Evolutionary conservation across 345 rosid genomes (phyloP).

Genomic region (Draba incana): DNA sequence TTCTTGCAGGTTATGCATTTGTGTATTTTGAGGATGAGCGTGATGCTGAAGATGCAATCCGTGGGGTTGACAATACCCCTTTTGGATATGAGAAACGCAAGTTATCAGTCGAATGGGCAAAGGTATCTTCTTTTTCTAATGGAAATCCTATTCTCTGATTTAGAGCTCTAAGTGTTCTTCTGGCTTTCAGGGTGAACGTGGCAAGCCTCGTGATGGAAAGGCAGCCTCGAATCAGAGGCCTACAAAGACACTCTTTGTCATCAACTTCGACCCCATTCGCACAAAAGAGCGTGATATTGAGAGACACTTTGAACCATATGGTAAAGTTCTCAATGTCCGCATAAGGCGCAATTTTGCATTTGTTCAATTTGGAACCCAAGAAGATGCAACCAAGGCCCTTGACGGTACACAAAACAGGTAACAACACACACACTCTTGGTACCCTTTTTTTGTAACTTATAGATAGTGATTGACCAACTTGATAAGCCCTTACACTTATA

Average conservation of each 20-base stretch:
- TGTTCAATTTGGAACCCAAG: constrained; percentile 80
- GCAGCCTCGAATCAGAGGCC: constrained; percentile 65
- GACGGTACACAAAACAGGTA: constrained; percentile 79
- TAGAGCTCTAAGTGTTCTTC: constrained; percentile 15
- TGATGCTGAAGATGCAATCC: constrained; percentile 87
- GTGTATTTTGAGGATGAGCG: constrained; percentile 87
- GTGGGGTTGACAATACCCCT: constrained; percentile 60
- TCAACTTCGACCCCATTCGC: constrained; percentile 77
- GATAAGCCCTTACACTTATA: background rate
- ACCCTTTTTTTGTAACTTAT: background rate
- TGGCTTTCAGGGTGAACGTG: constrained; percentile 71
- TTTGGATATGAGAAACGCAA: constrained; percentile 78
- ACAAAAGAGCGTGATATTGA: constrained; percentile 73
- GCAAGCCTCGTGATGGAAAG: constrained; percentile 65
- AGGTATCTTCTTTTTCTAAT: constrained; percentile 42
- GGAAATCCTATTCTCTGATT: background rate
- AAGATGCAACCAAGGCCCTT: constrained; percentile 81
- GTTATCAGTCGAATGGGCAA: constrained; percentile 88
- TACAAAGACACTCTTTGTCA: constrained; percentile 83
- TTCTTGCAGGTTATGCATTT: constrained; percentile 79
- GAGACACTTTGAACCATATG: constrained; percentile 82
- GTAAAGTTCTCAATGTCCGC: constrained; percentile 69
- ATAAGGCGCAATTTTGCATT: constrained; percentile 81
- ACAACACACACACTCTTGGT: background rate
- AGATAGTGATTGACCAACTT: background rate